Evolutionary conservation across 345 rosid genomes (phyloP).

Genomic region (Noccaea bulbosa): DNA sequence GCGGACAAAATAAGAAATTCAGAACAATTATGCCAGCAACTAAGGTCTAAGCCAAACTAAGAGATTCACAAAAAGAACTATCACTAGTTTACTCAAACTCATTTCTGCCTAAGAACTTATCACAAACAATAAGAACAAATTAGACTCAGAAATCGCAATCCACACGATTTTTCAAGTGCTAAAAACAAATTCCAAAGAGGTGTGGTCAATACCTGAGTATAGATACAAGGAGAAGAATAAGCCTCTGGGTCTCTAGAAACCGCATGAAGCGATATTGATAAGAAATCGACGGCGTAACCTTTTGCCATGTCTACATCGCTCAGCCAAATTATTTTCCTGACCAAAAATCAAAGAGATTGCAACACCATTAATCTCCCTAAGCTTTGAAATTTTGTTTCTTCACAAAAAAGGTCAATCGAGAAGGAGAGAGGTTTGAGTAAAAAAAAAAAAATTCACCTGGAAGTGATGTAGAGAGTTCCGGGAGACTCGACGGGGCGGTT

Average conservation of each 20-base stretch:
- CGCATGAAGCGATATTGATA: conserved; percentile 85
- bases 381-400: background rate
- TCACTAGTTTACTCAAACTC: too few relatives aligned
- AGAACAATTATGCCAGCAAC: too few relatives aligned
- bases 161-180: too few relatives aligned
- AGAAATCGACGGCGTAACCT: conserved; percentile 90
- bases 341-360: conserved; percentile 1
- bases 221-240: conserved; percentile 83
- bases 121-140: too few relatives aligned
- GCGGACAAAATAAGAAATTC: background rate
- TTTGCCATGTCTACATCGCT: conserved; percentile 68
- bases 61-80: too few relatives aligned
- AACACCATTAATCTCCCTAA: background rate
- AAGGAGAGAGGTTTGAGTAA: background rate
- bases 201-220: conserved; percentile 63
- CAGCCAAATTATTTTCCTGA: conserved; percentile 86
- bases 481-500: conserved; percentile 64
- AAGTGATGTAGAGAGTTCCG: conserved; percentile 91
- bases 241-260: conserved; percentile 90
- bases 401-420: background rate
- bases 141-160: too few relatives aligned
- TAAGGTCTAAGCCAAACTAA: too few relatives aligned
- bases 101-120: too few relatives aligned
- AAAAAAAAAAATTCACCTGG: conserved; percentile 46
- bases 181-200: background rate